Base-by-base conservation (phyloP, 306 rosid genomes). In the Gleditsia sinensis region DNA sequence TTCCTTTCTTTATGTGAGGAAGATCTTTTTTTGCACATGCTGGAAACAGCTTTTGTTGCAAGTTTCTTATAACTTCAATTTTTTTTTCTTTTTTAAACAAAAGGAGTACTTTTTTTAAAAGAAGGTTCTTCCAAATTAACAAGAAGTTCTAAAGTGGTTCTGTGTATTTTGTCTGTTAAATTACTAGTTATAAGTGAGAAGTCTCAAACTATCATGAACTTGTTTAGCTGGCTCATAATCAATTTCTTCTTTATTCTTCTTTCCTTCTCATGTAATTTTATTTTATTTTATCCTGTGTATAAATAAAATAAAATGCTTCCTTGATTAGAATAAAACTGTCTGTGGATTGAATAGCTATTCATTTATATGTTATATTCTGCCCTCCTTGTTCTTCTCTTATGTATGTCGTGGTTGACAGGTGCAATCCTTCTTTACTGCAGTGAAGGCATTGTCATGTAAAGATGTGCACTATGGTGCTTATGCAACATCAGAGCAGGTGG, bases 401-500 rank as follows among this genome's bases (percentile, higher is more conserved):
- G 12, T 67, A 16, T 63, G 42, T 75, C 19, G 34, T 54, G 75
- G 65, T 46, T 75, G 67, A 61, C 83, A 91, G 97, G 95, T 91
- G 85, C 99, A 94, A 87, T 88, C 93, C 49, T 92, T 94, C 88
- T 88, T 94, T 87, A 77, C 88, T 75, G 82, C 99, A 8, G 76
- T 90, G 84, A 92, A 88, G 82, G 99, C 97, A 46, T 83, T 92
- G 77, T 94, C 96, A 28, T 92, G 90, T 24, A 94, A 94, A 86
- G 99, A 94, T 83, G 97, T 94, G 74, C 97, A 94, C 82, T 94
- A 94, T 92, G 99, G 99, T 79, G 95, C 95, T 27, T 74, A 88
- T 94, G 99, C 99, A 43, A 91, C 99, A 64, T 86, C 92, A 25
- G 99, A 94, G 79, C 99, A 94, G 99, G 99, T 92, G 84, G 25